Conservation (phyloP, 306 rosid genomes). For the Prunus padus region DNA sequence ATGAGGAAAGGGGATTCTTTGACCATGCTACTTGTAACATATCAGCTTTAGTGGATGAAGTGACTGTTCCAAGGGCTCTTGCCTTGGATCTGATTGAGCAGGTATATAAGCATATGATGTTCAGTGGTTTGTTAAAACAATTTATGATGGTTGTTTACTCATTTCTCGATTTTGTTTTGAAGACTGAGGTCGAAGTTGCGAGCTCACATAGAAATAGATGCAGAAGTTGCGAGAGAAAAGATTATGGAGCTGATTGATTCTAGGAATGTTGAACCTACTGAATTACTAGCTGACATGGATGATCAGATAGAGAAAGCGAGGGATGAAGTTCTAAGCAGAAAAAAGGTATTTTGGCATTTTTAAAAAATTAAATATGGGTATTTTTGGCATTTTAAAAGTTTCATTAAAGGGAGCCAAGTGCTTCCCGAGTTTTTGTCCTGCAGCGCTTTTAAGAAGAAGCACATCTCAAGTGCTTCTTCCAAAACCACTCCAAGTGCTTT, state of each 20-base stretch:
- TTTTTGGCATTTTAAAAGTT: no score
- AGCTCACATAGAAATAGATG: slow-evolving; percentile 86
- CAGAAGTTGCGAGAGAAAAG: slow-evolving; percentile 83
- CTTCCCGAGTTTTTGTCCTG: no score
- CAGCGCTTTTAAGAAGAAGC: no score
- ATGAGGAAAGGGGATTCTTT: slow-evolving; percentile 80
- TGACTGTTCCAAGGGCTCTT: slow-evolving; percentile 93
- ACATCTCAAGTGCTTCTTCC: no score
- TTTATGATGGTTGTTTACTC: slow-evolving; percentile 18
- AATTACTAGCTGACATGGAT: slow-evolving; percentile 94
- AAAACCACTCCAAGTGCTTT: no score
- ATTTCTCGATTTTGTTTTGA: slow-evolving; percentile 19
- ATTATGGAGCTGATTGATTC: slow-evolving; percentile 84
- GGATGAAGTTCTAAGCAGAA: slow-evolving; percentile 93
- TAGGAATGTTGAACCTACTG: slow-evolving; percentile 78
- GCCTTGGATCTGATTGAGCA: slow-evolving; percentile 89
- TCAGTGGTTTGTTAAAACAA: slow-evolving; percentile 4
- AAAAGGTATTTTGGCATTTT: no score
- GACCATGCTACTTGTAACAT: slow-evolving; percentile 95
- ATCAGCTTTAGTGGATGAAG: slow-evolving; percentile 96
- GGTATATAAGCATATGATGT: slow-evolving; percentile 42
- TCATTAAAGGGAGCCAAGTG: no score
- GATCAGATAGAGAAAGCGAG: slow-evolving; percentile 80
- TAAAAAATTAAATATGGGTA: no score
- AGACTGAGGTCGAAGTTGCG: slow-evolving; percentile 99